Conservation (phyloP, 2,329 filamentous ascomycete species). For the Hirsutella minnesotensis region DNA sequence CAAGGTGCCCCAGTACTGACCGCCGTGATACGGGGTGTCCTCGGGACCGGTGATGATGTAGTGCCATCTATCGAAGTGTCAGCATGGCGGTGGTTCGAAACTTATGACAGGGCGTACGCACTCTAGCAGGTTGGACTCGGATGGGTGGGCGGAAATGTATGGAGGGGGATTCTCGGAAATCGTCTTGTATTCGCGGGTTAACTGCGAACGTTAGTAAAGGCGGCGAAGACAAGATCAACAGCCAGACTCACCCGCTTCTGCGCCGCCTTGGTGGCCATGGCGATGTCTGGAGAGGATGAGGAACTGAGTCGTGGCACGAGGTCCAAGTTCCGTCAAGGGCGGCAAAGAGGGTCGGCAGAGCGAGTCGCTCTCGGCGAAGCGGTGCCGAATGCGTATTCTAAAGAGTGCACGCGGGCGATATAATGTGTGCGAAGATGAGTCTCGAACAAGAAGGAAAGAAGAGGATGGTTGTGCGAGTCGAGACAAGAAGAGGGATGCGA, state of each 20-base stretch:
- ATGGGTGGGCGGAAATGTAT: conserved; percentile 81
- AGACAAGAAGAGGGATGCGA: too few species aligned
- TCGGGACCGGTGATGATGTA: conserved; percentile 93
- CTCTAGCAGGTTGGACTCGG: conserved; percentile 86
- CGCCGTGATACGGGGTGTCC: conserved; percentile 83
- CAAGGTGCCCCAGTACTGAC: conserved; percentile 96
- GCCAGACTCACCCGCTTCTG: conserved; percentile 59
- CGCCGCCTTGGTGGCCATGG: conserved; percentile 61
- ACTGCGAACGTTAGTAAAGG: conserved; percentile 24
- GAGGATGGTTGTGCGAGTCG: too few species aligned
- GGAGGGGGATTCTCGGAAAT: conserved; percentile 68
- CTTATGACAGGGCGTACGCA: conserved; percentile 24
- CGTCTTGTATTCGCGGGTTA: conserved; percentile 51
- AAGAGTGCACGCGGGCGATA: too few species aligned
- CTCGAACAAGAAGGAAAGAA: too few species aligned
- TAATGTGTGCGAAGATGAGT: too few species aligned
- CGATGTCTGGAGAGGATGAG: conserved; percentile 2
- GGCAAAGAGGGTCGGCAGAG: neutral
- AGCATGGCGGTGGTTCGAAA: neutral
- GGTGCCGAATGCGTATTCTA: neutral
- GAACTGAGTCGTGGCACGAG: neutral
- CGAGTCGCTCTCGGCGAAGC: neutral
- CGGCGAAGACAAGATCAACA: too few species aligned
- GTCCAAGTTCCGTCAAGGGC: neutral
- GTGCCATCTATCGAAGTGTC: conserved; percentile 54